Conservation (phyloP, 148 eudicot genomes). For the Silene latifolia region DNA sequence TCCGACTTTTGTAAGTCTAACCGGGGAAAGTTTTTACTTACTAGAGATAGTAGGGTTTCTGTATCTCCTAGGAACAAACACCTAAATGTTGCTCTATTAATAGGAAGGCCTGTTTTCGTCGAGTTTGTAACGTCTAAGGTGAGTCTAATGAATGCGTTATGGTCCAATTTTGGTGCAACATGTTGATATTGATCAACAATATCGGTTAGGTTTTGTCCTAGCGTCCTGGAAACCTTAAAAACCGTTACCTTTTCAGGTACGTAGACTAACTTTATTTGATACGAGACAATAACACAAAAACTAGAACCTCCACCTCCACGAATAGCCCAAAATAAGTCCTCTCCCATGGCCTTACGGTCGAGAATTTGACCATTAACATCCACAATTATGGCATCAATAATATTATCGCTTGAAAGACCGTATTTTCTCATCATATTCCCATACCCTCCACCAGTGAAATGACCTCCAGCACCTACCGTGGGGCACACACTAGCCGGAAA, state of each 20-base stretch:
- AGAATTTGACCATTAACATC: constrained; percentile 18
- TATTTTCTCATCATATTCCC: constrained; percentile 25
- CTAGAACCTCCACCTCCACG: constrained; percentile 17
- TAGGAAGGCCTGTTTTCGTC: background rate
- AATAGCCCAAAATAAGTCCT: constrained; percentile 23
- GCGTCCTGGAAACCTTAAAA: constrained; percentile 16
- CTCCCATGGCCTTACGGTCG: constrained; percentile 21
- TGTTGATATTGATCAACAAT: constrained; percentile 18
- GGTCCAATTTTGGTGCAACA: constrained; percentile 18
- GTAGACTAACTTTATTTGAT: constrained; percentile 13
- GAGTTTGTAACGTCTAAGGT: constrained; percentile 18
- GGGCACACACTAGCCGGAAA: constrained; percentile 24
- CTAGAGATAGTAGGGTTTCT: constrained; percentile 4
- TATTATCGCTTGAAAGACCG: constrained; percentile 17
- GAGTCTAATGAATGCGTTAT: constrained; percentile 16
- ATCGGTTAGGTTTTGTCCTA: constrained; percentile 17
- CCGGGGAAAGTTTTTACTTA: constrained; percentile 11
- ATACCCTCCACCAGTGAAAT: constrained; percentile 21
- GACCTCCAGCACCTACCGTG: constrained; percentile 24
- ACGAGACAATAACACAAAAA: constrained; percentile 20
- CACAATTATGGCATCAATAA: constrained; percentile 15
- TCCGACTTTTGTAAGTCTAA: constrained; percentile 11
- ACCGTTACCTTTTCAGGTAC: constrained; percentile 17
- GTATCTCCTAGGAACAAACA: constrained; percentile 19
- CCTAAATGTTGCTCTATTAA: constrained; percentile 21